Evolutionary conservation across 306 rosid genomes (phyloP).

Genomic region (Glycine tomentella): DNA sequence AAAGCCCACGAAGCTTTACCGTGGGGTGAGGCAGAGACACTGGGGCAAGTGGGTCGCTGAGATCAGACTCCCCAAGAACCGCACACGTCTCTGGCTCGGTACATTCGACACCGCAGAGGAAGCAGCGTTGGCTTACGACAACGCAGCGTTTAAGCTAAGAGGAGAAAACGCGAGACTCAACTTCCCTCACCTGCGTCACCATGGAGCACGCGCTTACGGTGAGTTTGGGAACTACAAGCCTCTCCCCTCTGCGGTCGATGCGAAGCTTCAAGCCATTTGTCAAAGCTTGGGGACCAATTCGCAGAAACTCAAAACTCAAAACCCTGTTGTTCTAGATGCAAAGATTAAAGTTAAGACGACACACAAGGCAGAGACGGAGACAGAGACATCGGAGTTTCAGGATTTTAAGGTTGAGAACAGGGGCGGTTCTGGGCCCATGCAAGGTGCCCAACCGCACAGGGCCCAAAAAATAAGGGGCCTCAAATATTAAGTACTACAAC

Average conservation of each 20-base stretch:
- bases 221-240: slow-evolving; percentile 64
- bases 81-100: slow-evolving; percentile 90
- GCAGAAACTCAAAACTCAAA: slow-evolving; percentile 36
- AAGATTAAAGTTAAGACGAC: too few relatives aligned
- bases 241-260: slow-evolving; percentile 73
- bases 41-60: slow-evolving; percentile 97
- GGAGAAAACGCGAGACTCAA: slow-evolving; percentile 77
- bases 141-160: slow-evolving; percentile 76
- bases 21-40: slow-evolving; percentile 87
- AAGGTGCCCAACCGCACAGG: too few relatives aligned
- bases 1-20: slow-evolving; percentile 65
- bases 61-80: slow-evolving; percentile 82
- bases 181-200: slow-evolving; percentile 71
- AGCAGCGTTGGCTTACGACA: slow-evolving; percentile 82
- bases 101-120: slow-evolving; percentile 82
- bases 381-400: slow-evolving; percentile 1
- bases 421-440: too few relatives aligned
- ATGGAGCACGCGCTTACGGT: slow-evolving; percentile 55
- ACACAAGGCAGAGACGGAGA: slow-evolving; percentile 47
- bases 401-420: slow-evolving; percentile 10
- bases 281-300: slow-evolving; percentile 53
- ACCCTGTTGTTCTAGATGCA: too few relatives aligned
- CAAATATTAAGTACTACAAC: too few relatives aligned
- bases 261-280: slow-evolving; percentile 78
- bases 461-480: too few relatives aligned